Percentiles rank a stretch among this genome's conserved stretches.
Evolutionary conservation across 2,329 filamentous ascomycete genomes (phyloP).

Genomic region (Talaromyces islandicus): DNA sequence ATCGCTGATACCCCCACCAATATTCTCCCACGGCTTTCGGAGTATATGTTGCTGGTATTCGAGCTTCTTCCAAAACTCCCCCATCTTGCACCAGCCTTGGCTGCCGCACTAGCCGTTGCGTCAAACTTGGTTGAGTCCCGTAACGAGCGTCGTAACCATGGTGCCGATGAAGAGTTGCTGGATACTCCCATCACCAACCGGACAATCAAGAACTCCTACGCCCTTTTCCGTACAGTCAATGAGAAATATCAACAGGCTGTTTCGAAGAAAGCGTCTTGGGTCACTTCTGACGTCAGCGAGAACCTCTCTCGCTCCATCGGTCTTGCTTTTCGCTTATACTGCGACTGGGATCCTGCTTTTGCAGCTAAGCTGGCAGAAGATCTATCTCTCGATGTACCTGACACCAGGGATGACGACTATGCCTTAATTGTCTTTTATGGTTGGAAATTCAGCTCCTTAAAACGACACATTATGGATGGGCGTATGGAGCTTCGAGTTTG

Average conservation of each 20-base stretch:
- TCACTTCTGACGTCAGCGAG: conserved; percentile 37
- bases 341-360: conserved; percentile 23
- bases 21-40: conserved; percentile 20
- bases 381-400: conserved; percentile 29
- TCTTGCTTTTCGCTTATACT: conserved; percentile 25
- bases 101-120: conserved; percentile 18
- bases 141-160: conserved; percentile 19
- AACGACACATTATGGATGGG: conserved; percentile 70
- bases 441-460: conserved; percentile 65
- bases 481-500: conserved; percentile 86
- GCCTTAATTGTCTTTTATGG: conserved; percentile 37
- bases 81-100: conserved; percentile 19
- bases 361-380: conserved; percentile 29
- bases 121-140: conserved; percentile 25
- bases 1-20: conserved; percentile 22
- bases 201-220: conserved; percentile 20
- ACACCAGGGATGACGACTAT: conserved; percentile 20
- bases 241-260: conserved; percentile 33
- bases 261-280: conserved; percentile 36
- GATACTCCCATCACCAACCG: conserved; percentile 15
- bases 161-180: conserved; percentile 17
- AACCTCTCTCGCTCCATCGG: conserved; percentile 29
- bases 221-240: conserved; percentile 27
- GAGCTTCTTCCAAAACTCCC: conserved; percentile 24
- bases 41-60: conserved; percentile 24